Evolutionary conservation across 2,329 filamentous ascomycete species (phyloP).

Genomic region (Teratosphaeria nubilosa): DNA sequence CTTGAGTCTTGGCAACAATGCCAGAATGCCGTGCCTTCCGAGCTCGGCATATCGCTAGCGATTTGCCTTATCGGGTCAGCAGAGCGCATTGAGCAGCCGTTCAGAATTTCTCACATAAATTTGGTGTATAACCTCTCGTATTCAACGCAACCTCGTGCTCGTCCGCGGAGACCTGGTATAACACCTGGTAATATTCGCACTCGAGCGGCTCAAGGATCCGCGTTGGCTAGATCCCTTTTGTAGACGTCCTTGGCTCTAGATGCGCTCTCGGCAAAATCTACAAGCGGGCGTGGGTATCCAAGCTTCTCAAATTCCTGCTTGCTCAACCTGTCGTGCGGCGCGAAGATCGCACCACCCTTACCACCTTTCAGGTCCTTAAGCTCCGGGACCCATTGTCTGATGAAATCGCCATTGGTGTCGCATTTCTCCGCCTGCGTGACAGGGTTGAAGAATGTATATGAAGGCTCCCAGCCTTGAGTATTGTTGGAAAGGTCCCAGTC

Average conservation of each 20-base stretch:
- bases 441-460: constrained; percentile 48
- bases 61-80: not conserved
- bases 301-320: constrained; percentile 40
- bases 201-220: constrained; percentile 2
- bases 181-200: not conserved
- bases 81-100: not conserved
- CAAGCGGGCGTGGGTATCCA: constrained; percentile 37
- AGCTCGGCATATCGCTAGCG: not conserved
- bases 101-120: not conserved
- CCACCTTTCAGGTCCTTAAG: constrained; percentile 55
- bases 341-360: constrained; percentile 40
- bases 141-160: not conserved
- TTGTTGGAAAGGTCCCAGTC: constrained; percentile 42
- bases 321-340: constrained; percentile 34
- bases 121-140: not conserved
- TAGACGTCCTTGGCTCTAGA: constrained; percentile 33
- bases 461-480: constrained; percentile 44
- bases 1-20: not conserved
- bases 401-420: constrained; percentile 68
- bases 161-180: not conserved
- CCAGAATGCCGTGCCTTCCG: not conserved
- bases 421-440: constrained; percentile 74
- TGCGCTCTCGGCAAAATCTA: constrained; percentile 35
- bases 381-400: constrained; percentile 74
- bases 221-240: constrained; percentile 26